phyloP scores from a whole-genome alignment of 2,329 filamentous ascomycete genomes.

The Alternaria hordeiaustralica region DNA sequence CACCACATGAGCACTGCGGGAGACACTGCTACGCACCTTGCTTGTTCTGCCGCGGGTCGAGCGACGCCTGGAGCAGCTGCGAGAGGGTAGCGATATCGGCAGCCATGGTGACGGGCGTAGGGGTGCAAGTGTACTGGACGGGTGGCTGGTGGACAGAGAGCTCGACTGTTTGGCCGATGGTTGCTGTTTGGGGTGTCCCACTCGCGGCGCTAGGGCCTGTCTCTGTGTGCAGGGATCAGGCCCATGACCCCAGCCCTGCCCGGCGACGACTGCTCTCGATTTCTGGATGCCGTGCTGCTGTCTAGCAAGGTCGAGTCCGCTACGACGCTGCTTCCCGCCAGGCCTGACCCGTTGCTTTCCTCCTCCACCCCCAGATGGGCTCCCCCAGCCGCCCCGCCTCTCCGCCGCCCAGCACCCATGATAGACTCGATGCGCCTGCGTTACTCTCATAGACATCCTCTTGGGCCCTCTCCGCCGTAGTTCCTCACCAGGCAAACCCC shows the following conservation, averaged over 20 bases:
- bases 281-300: conserved; percentile 2
- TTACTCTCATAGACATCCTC: conserved; percentile 16
- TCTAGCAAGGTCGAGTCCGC: conserved; percentile 8
- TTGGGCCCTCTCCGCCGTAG: conserved; percentile 5
- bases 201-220: conserved; percentile 7
- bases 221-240: conserved; percentile 8
- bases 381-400: conserved; percentile 20
- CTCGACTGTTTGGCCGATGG: conserved; percentile 23
- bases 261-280: not conserved
- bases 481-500: not conserved
- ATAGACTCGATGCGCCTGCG: conserved; percentile 24
- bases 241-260: not conserved
- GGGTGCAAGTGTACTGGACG: conserved; percentile 2
- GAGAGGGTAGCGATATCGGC: conserved; percentile 70
- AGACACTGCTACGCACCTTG: conserved; percentile 69
- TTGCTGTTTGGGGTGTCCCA: conserved; percentile 20
- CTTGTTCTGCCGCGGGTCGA: conserved; percentile 86
- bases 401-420: conserved; percentile 21
- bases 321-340: not conserved
- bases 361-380: conserved; percentile 20
- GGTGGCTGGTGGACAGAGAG: conserved; percentile 2
- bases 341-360: conserved; percentile 1
- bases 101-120: conserved; percentile 58
- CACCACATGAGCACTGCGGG: conserved; percentile 12
- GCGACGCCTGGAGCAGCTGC: conserved; percentile 85